Percentiles rank a stretch among this genome's conserved stretches.
Evolutionary conservation across 331 rosid genomes (phyloP).

Genomic region (Dryas integrifolia): DNA sequence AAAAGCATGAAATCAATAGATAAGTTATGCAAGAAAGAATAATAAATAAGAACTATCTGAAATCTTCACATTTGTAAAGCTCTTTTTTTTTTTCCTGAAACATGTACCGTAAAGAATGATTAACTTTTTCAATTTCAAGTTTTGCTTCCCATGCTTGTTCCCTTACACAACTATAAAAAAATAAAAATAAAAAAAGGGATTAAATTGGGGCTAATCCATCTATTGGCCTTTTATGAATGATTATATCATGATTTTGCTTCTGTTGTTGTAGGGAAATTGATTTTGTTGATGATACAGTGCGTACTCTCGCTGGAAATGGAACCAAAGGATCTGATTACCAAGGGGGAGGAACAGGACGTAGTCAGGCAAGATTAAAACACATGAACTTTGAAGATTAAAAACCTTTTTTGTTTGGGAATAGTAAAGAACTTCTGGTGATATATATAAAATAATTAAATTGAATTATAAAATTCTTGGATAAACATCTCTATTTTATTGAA

Average conservation of each 20-base stretch:
- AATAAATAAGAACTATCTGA: neutral
- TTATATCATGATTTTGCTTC: conserved; percentile 22
- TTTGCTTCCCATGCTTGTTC: neutral
- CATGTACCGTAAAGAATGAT: neutral
- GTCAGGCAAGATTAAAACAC: conserved; percentile 60
- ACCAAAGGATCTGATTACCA: conserved; percentile 85
- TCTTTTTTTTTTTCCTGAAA: conserved; percentile 18
- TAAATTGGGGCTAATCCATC: neutral
- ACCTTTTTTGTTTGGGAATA: neutral
- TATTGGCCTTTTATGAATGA: conserved; percentile 6
- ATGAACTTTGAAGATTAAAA: conserved; percentile 18
- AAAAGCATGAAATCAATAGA: neutral
- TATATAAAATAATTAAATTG: neutral
- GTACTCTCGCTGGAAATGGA: conserved; percentile 94
- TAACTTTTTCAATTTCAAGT: neutral
- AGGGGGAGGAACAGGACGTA: conserved; percentile 77
- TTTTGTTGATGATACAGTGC: conserved; percentile 75
- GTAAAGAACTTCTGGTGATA: neutral
- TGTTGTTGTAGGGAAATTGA: conserved; percentile 70
- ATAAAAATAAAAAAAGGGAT: neutral
- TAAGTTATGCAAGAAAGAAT: too few species aligned
- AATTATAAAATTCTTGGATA: neutral
- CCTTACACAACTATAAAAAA: neutral
- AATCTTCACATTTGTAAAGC: conserved; percentile 4
- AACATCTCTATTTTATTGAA: conserved; percentile 3